Conservation (phyloP, 305 asterid genomes). For the Nicotiana rustica region DNA sequence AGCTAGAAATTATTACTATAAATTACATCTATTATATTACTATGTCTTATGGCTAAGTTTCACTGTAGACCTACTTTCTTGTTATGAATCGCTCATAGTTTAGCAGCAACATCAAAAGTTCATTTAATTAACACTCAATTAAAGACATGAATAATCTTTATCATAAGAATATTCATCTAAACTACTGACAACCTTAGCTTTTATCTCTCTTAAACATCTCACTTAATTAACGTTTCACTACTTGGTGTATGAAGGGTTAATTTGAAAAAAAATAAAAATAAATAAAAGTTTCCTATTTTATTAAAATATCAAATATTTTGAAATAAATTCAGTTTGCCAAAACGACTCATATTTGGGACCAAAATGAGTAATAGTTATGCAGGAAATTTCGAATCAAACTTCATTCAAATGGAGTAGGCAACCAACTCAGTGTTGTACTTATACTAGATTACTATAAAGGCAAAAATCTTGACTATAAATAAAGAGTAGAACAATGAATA, state of each 20-base stretch:
- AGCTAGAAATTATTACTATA: neutral
- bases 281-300: neutral
- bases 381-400: neutral
- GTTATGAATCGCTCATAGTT: neutral
- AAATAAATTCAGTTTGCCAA: neutral
- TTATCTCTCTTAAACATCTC: neutral
- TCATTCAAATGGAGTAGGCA: constrained; percentile 22
- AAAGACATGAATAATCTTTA: neutral
- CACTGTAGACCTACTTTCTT: neutral
- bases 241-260: too few species aligned
- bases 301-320: neutral
- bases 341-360: neutral
- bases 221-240: too few species aligned
- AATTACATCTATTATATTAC: neutral
- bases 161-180: too few species aligned
- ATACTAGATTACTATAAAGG: too few species aligned
- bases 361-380: neutral
- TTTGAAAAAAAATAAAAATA: too few species aligned
- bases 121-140: neutral
- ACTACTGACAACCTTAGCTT: neutral
- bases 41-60: neutral
- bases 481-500: too few species aligned
- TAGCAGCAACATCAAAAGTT: neutral
- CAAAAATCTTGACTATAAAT: too few species aligned
- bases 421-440: constrained; percentile 15